Evolutionary conservation across 352 stramenopile species (phyloP), one percentile per base, ranked within the genome.

Genomic region (Phytophthora tentaculata): DNA sequence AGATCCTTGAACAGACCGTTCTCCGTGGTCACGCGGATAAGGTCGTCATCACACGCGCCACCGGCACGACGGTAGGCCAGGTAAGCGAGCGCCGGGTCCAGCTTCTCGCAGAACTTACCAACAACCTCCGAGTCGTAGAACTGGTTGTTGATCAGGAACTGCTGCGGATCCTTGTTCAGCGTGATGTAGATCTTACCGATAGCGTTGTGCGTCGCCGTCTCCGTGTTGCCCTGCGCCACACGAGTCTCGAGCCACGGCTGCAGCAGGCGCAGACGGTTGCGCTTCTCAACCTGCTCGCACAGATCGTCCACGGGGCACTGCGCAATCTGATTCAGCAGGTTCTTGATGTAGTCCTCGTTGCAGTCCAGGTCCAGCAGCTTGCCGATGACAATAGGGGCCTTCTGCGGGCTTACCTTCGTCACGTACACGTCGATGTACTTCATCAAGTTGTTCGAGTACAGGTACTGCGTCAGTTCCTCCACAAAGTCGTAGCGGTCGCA

Each of bases 161-260:
- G 93, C 77, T 99, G 97, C 9, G 98, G 97, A 65, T 99, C 98
- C 73, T 98, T 96, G 87, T 99, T 99, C 62, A 99, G 84, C 35
- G 97, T 99, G 51, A 99, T 97, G 89, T 99, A 99, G 81, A 99
- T 99, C 92, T 99, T 99, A 79, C 98, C 98, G 49, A 99, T 96
- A 39, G 98, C 97, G 77, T 99, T 99, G 89, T 99, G 98, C 16
- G 97, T 99, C 35, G 97, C 97, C 24, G 96, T 96, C 73, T 99
- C 97, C 13, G 97, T 99, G 80, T 99, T 99, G 62, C 98, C 98
- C 79, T 99, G 98, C 16, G 97, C 95, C 60, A 99, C 96, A 77
- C 98, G 97, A 22, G 97, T 98, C 86, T 99, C 98, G 29, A 99
- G 90, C 97, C 98, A 99, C 35, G 97, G 96, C 85, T 99, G 97